Evolutionary conservation across 1,284 basidiomycete species (phyloP), one percentile per base, ranked within the genome.

Genomic region (Filobasidium uniguttulatum): DNA sequence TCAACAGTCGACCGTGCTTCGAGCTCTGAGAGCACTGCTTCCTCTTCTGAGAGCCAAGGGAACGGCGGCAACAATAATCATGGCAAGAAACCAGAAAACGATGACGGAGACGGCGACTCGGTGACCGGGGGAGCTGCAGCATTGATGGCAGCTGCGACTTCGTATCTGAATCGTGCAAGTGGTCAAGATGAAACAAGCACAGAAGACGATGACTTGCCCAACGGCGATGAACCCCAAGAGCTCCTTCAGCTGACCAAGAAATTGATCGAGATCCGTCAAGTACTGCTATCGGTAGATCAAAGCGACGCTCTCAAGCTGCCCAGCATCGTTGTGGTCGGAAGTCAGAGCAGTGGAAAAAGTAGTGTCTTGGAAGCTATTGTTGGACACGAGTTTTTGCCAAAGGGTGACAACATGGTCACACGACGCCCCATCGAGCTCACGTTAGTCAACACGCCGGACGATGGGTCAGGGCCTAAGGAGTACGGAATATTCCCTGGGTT

Each of bases 381-480:
- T 20, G 94, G 93, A 0, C 89, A 96, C 57, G 90, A 98, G 66
- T 98, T 99, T 68, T 72, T 99, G 35, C 94, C 93, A 33, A 98
- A 98, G 89, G 93, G 93, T 52, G 85, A 91, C 69, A 98, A 98
- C 69, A 99, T 99, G 94, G 94, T 98, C 40, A 99, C 93, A 1
- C 85, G 93, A 2, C 82, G 93, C 44, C 94, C 93, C 1, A 94
- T 99, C 61, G 93, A 99, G 66, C 78, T 98, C 51, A 98, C 93
- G 0, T 81, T 99, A 45, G 83, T 98, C 53, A 87, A 98, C 64
- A 94, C 86, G 0, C 85, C 86, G 14, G 59, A 70, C 3, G 63
- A 69, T 7, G 72, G 71, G 10, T 77, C 78, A 3, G 69, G 73
- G n/a, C 77, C 82, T 3, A 71, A 75, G 25, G 91, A 96, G 65